Percentiles rank a stretch among this genome's conserved stretches.
These are phyloP conservation scores for Hypoxylon crocopeplum DNA, from an alignment of 495 filamentous ascomycete species.

Conservation along the genomic window DNA sequence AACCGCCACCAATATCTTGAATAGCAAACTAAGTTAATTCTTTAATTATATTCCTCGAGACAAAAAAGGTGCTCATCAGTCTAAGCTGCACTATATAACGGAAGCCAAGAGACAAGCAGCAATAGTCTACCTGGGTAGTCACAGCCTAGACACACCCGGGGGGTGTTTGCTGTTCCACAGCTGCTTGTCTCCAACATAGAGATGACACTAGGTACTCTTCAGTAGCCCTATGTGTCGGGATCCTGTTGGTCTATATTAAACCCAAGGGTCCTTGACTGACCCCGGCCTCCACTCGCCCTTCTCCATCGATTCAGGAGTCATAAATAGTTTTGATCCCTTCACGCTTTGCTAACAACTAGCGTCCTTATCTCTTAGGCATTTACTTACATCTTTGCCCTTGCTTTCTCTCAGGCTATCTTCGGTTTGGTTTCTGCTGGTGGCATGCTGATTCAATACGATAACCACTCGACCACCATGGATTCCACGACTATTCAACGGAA, in stretches of 20 bases:
- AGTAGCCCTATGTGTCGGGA: conserved; percentile 28
- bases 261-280: conserved; percentile 19
- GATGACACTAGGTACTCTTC: conserved; percentile 28
- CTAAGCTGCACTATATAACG: conserved; percentile 25
- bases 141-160: conserved; percentile 28
- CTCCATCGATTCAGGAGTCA: conserved; percentile 25
- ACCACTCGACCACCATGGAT: conserved; percentile 18
- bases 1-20: conserved; percentile 19
- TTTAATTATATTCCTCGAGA: conserved; percentile 11
- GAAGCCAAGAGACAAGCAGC: conserved; percentile 18
- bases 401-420: conserved; percentile 8
- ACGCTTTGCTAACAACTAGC: conserved; percentile 9
- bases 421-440: conserved; percentile 2
- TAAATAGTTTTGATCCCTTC: conserved; percentile 37
- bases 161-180: conserved; percentile 19
- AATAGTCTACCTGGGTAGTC: conserved; percentile 22
- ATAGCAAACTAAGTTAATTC: conserved; percentile 10
- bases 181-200: conserved; percentile 20
- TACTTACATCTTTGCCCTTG: conserved; percentile 12
- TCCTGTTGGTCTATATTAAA: conserved; percentile 40
- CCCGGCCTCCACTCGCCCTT: conserved; percentile 14
- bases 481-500: conserved; percentile 4
- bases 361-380: neutral
- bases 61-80: conserved; percentile 18
- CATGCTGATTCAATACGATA: conserved; percentile 21